Conservation (phyloP, 2,329 filamentous ascomycete species). For the Cadophora sp. region DNA sequence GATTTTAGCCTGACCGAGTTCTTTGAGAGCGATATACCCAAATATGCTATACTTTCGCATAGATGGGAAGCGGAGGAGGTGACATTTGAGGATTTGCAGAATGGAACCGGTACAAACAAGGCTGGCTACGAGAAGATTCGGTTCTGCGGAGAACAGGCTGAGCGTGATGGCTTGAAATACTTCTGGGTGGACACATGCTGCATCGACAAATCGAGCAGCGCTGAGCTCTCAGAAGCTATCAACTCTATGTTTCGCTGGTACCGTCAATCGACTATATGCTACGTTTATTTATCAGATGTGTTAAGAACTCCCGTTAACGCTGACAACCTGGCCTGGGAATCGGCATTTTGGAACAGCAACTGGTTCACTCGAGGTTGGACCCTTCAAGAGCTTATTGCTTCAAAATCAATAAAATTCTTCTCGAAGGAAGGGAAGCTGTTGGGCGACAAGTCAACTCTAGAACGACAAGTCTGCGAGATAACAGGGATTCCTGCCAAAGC, state of each 20-base stretch:
- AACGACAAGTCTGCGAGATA: constrained; percentile 24
- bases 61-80: constrained; percentile 29
- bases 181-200: constrained; percentile 34
- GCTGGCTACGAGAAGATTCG: constrained; percentile 23
- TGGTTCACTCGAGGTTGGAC: constrained; percentile 24
- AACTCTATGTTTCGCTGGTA: constrained; percentile 29
- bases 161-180: constrained; percentile 17
- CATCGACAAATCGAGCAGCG: constrained; percentile 32
- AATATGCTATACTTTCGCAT: constrained; percentile 32
- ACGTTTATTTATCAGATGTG: constrained; percentile 30
- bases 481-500: constrained; percentile 21
- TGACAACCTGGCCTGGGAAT: constrained; percentile 19
- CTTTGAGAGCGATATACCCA: constrained; percentile 23
- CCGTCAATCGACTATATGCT: constrained; percentile 23
- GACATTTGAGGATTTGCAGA: constrained; percentile 20
- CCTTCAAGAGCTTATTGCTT: constrained; percentile 30
- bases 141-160: constrained; percentile 22
- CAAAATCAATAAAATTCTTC: constrained; percentile 29
- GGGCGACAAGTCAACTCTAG: constrained; percentile 24
- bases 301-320: too few relatives aligned
- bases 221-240: constrained; percentile 20
- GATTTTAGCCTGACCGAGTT: constrained; percentile 22
- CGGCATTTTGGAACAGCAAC: constrained; percentile 16
- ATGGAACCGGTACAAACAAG: constrained; percentile 22
- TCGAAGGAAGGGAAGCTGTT: constrained; percentile 19